These are phyloP conservation scores for Plasmodium coatneyi DNA, from an alignment of 169 alveolate species.

Conservation along the genomic window DNA sequence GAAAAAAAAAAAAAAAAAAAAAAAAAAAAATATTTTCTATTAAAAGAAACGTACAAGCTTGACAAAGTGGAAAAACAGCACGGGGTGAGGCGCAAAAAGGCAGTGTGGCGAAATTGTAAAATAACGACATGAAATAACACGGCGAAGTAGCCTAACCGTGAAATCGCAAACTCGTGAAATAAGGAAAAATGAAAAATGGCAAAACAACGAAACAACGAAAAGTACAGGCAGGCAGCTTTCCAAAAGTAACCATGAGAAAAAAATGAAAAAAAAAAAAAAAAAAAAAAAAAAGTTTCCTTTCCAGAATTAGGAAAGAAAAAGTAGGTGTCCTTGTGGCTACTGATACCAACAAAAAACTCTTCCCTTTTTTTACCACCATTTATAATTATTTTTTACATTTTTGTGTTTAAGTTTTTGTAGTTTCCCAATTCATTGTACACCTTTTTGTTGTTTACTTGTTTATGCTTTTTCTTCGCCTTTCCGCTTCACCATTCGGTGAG, in stretches of 20 bases:
- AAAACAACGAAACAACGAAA: slow-evolving; percentile 1
- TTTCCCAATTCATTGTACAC: not conserved
- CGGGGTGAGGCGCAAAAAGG: not conserved
- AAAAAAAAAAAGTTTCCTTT: not conserved
- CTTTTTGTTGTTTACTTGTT: not conserved
- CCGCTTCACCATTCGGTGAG: not conserved
- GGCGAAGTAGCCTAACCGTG: not conserved
- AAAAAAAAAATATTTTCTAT: not conserved
- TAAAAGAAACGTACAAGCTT: not conserved
- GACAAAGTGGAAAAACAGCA: not conserved
- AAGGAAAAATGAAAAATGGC: not conserved
- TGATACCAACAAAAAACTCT: not conserved
- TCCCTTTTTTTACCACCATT: not conserved
- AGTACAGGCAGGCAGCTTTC: not conserved
- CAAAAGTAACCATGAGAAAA: not conserved
- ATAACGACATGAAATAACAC: not conserved
- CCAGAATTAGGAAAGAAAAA: not conserved
- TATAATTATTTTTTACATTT: not conserved
- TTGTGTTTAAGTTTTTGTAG: not conserved
- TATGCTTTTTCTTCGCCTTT: not conserved
- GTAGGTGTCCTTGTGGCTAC: not conserved
- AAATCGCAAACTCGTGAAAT: not conserved
- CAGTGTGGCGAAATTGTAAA: not conserved
- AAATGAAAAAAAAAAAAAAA: not conserved
- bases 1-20: not conserved